Evolutionary conservation across 768 basidiomycete species (phyloP).

Genomic region (Mycena filopes): DNA sequence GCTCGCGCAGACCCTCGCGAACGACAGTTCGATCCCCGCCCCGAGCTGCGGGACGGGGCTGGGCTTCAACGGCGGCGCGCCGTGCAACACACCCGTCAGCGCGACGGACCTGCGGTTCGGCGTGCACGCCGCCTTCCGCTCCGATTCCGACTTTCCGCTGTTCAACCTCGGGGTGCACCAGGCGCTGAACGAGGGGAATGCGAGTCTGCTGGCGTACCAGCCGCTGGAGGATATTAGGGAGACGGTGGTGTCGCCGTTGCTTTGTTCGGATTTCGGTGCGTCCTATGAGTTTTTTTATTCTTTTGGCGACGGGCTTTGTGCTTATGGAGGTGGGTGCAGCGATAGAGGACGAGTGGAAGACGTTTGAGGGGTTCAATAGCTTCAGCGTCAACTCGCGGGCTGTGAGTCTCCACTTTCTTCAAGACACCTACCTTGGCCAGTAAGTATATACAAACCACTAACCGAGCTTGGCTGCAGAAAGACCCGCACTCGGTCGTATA

Average conservation of each 20-base stretch:
- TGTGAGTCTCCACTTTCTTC: conserved; percentile 12
- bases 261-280: conserved; percentile 24
- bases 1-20: conserved; percentile 6
- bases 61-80: conserved; percentile 4
- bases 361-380: conserved; percentile 9
- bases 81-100: conserved; percentile 20
- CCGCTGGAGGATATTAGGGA: conserved; percentile 13
- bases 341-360: background rate
- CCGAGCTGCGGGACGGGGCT: conserved; percentile 16
- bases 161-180: conserved; percentile 10
- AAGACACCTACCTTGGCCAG: too few relatives aligned
- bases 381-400: conserved; percentile 2
- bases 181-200: conserved; percentile 18
- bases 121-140: background rate
- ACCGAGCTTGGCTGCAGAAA: too few relatives aligned
- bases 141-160: conserved; percentile 22
- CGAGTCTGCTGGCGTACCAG: conserved; percentile 8
- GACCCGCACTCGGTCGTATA: conserved; percentile 3
- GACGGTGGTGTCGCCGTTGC: conserved; percentile 3
- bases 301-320: background rate
- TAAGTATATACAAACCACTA: too few relatives aligned
- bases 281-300: background rate
- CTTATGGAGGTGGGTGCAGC: background rate
- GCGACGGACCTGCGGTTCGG: conserved; percentile 22
- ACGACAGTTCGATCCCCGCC: conserved; percentile 12